Percentiles rank a stretch among this genome's conserved stretches.
Evolutionary conservation across 2,329 filamentous ascomycete species (phyloP).

Genomic region (Aureobasidium uvarum): DNA sequence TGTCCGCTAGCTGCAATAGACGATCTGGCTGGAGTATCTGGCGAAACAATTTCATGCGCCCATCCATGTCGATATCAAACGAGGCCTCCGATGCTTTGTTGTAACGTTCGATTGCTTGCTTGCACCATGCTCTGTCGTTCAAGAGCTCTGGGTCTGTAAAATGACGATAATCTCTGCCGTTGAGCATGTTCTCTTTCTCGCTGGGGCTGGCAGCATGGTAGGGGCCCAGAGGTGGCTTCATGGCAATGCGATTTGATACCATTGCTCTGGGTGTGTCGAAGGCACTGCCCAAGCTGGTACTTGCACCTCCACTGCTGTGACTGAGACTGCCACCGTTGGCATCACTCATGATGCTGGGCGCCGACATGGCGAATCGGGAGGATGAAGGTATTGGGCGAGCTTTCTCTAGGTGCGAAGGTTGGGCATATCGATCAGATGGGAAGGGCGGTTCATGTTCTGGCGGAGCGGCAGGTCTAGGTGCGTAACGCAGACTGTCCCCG

Average conservation of each 20-base stretch:
- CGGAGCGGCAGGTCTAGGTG: background rate
- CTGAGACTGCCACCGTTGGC: slow-evolving; percentile 8
- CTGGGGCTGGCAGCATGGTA: slow-evolving; percentile 36
- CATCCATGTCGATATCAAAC: slow-evolving; percentile 62
- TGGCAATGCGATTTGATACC: background rate
- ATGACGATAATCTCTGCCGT: slow-evolving; percentile 73
- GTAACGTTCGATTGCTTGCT: slow-evolving; percentile 76
- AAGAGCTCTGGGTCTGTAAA: slow-evolving; percentile 71
- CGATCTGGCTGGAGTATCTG: slow-evolving; percentile 67
- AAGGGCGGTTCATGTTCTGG: background rate
- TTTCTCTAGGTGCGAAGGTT: background rate
- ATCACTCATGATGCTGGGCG: slow-evolving; percentile 9
- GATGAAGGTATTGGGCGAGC: background rate
- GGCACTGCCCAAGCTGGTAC: slow-evolving; percentile 13
- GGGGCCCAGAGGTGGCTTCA: background rate
- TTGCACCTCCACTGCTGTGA: background rate
- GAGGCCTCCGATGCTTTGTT: slow-evolving; percentile 79
- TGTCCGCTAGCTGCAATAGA: slow-evolving; percentile 37
- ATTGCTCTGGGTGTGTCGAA: slow-evolving; percentile 15
- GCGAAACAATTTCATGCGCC: slow-evolving; percentile 67
- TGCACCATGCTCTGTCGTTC: slow-evolving; percentile 81
- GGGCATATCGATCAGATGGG: slow-evolving; percentile 1
- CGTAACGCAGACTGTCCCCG: background rate
- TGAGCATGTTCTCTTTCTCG: slow-evolving; percentile 89
- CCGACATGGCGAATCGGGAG: background rate